Base-by-base conservation (phyloP, 2,329 filamentous ascomycete species). In the Colletotrichum higginsianum region DNA sequence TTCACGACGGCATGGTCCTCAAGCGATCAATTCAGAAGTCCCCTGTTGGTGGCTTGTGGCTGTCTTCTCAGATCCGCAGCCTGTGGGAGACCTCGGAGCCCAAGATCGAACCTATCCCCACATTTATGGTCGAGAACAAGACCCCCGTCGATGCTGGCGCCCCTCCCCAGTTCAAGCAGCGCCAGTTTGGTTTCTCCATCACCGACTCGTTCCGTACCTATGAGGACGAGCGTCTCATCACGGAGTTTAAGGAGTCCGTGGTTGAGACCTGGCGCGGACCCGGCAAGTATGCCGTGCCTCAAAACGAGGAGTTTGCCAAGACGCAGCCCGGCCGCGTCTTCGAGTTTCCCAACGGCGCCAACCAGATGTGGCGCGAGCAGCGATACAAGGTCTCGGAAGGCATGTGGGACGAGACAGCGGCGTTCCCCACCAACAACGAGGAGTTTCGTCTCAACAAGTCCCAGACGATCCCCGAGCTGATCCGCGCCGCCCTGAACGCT, bases 161-260 rank as follows among this genome's bases (percentile, higher is more conserved):
- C 12, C 90, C 95, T 1, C 88, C 95, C 2, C 92, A 97, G 81
- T 94, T 92, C 50, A 91, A 88, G 60, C 91, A 94, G 81, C 92
- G 90, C 76, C 89, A 89, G 49, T 97, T 94, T 80, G 81, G 87
- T 79, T 86, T 87, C 80, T 77, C 88, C 77, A 85, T 92, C 73
- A 82, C 84, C 76, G 87, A 90, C 38, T 95, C 93, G 1, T 98
- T 95, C 88, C 91, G 93, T 71, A 86, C 87, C 21, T 92, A 96
- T 75, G 92, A 98, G 82, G 95, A 99, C 85, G 96, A 98, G 81
- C 93, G 96, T 64, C 92, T 98, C 52, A 85, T 99, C 68, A 95
- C 94, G 47, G 95, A 98, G 80, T 99, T 97, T 89, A 99, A 99
- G 85, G 97, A 99, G 84, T 97, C 93, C 21, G 94, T 98, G 18